Conservation (phyloP, 768 basidiomycete species). For the Tricholoma sp. region DNA sequence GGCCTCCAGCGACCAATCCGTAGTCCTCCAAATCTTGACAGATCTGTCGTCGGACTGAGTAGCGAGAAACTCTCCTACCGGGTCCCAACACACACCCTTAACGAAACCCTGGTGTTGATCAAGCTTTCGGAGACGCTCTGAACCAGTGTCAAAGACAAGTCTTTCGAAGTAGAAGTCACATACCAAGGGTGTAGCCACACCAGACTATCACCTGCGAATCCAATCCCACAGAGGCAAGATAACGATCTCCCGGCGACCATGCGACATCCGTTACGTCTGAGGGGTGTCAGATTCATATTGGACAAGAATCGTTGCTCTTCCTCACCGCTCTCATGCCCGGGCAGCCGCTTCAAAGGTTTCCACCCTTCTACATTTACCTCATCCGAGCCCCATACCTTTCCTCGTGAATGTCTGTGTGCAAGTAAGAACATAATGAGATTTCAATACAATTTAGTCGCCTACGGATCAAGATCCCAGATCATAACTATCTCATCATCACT, state of each 20-base stretch:
- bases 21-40: slow-evolving; percentile 95
- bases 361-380: slow-evolving; percentile 97
- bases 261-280: slow-evolving; percentile 92
- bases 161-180: slow-evolving; percentile 16
- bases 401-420: slow-evolving; percentile 36
- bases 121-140: slow-evolving; percentile 80
- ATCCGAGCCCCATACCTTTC: slow-evolving; percentile 91
- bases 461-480: slow-evolving; percentile 98
- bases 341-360: slow-evolving; percentile 89
- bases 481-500: slow-evolving; percentile 95
- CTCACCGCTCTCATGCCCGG: slow-evolving; percentile 92
- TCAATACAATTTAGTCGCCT: slow-evolving; percentile 29
- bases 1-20: slow-evolving; percentile 83
- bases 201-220: slow-evolving; percentile 91
- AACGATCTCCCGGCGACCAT: slow-evolving; percentile 91
- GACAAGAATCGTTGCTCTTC: slow-evolving; percentile 7
- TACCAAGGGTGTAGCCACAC: slow-evolving; percentile 90
- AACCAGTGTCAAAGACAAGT: slow-evolving; percentile 1
- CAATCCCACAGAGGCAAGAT: slow-evolving; percentile 88
- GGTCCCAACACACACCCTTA: slow-evolving; percentile 99
- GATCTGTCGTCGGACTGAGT: slow-evolving; percentile 96
- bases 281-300: slow-evolving; percentile 4
- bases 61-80: slow-evolving; percentile 96
- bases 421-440: not conserved
- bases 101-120: slow-evolving; percentile 94